Evolutionary conservation across 495 filamentous ascomycete species (phyloP).

Genomic region (Parathielavia hyrcaniae): DNA sequence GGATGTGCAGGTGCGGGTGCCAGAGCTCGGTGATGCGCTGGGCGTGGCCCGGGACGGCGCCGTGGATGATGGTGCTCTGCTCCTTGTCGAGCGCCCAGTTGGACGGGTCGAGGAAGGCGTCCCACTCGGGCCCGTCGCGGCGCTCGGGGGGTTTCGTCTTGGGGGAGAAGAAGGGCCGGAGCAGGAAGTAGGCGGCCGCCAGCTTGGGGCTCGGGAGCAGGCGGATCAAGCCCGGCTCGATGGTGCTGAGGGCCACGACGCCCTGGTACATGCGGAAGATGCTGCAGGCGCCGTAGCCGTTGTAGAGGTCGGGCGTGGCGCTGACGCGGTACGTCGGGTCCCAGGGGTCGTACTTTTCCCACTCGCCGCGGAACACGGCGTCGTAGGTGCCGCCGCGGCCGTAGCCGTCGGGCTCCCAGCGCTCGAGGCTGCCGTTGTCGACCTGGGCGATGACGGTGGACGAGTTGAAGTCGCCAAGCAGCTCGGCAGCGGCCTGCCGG

Average conservation of each 20-base stretch:
- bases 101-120: constrained; percentile 47
- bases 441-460: constrained; percentile 60
- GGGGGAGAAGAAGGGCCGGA: constrained; percentile 77
- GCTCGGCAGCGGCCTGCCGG: constrained; percentile 32
- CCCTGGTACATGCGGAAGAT: constrained; percentile 90
- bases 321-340: constrained; percentile 67
- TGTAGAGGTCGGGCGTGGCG: constrained; percentile 74
- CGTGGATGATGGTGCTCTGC: constrained; percentile 60
- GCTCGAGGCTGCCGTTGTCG: constrained; percentile 79
- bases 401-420: constrained; percentile 86
- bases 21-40: constrained; percentile 72
- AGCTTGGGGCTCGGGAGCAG: constrained; percentile 76
- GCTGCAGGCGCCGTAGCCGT: constrained; percentile 76
- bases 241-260: constrained; percentile 74
- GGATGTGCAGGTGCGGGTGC: constrained; percentile 74
- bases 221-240: constrained; percentile 74
- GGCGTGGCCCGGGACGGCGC: constrained; percentile 68
- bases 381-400: constrained; percentile 64
- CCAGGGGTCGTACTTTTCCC: constrained; percentile 85
- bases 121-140: constrained; percentile 35
- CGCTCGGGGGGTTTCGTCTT: constrained; percentile 39
- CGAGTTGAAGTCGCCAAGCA: constrained; percentile 42
- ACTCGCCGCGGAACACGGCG: constrained; percentile 67
- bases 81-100: constrained; percentile 53
- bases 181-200: constrained; percentile 78